A percentile compares a stretch with the other conserved stretches of the same genome.
These are phyloP conservation scores for Heterobasidion occidentale DNA, from an alignment of 1,284 basidiomycete genomes.

Conservation along the genomic window DNA sequence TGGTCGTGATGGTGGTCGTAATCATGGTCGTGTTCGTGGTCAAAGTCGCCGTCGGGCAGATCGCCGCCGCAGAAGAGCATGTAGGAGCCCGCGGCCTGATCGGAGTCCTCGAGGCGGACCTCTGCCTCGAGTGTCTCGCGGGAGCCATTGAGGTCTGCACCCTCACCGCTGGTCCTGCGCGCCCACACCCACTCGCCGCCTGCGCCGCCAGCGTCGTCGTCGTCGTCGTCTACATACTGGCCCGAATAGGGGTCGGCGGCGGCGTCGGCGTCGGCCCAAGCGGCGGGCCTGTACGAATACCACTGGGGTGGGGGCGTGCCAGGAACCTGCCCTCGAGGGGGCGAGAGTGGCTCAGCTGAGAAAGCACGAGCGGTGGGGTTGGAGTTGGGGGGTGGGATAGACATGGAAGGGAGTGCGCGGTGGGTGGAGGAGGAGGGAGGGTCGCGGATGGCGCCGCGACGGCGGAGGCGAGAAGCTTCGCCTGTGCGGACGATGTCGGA, in stretches of 20 bases:
- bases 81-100: constrained; percentile 24
- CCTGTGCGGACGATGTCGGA: constrained; percentile 63
- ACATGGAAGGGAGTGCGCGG: not conserved
- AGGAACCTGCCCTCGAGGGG: not conserved
- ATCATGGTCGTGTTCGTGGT: constrained; percentile 5
- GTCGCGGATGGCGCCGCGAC: constrained; percentile 61
- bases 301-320: not conserved
- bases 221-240: constrained; percentile 1
- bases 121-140: constrained; percentile 9
- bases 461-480: constrained; percentile 62
- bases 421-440: constrained; percentile 8
- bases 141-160: constrained; percentile 1
- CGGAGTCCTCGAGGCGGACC: constrained; percentile 14
- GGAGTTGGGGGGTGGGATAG: constrained; percentile 2
- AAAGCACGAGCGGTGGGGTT: not conserved
- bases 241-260: constrained; percentile 1
- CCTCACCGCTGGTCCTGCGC: not conserved
- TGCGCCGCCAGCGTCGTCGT: constrained; percentile 10
- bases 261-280: not conserved
- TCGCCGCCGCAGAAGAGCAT: constrained; percentile 46
- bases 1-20: constrained; percentile 8
- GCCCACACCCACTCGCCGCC: constrained; percentile 7
- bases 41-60: not conserved
- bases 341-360: not conserved
- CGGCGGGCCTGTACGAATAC: not conserved